Conservation (phyloP, 2,329 filamentous ascomycete species). For the Fusarium tuaranense region DNA sequence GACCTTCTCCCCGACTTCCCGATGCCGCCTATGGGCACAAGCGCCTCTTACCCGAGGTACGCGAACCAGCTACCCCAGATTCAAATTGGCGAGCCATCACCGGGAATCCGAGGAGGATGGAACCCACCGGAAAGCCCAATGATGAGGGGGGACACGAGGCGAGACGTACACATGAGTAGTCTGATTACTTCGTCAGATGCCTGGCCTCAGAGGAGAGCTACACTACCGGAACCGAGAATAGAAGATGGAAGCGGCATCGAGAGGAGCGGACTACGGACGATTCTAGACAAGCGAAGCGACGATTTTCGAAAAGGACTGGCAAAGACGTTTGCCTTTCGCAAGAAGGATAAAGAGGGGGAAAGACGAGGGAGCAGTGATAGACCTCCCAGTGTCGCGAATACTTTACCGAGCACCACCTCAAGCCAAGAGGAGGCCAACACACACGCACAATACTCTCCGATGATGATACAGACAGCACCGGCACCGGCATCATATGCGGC, state of each 20-base stretch:
- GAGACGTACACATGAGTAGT: slow-evolving; percentile 42
- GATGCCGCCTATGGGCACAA: slow-evolving; percentile 49
- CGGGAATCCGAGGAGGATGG: slow-evolving; percentile 16
- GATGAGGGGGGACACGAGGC: slow-evolving; percentile 35
- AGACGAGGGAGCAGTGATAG: slow-evolving; percentile 31
- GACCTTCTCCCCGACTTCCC: slow-evolving; percentile 55
- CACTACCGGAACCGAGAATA: slow-evolving; percentile 51
- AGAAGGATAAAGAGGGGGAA: slow-evolving; percentile 57
- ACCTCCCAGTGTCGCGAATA: slow-evolving; percentile 37
- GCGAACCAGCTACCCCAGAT: slow-evolving; percentile 44
- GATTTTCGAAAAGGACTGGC: slow-evolving; percentile 64
- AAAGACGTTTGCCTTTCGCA: slow-evolving; percentile 65
- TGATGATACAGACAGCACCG: slow-evolving; percentile 22
- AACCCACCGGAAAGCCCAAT: slow-evolving; percentile 8
- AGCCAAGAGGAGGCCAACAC: slow-evolving; percentile 20
- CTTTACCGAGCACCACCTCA: slow-evolving; percentile 26
- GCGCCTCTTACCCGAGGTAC: slow-evolving; percentile 57
- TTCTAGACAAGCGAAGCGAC: slow-evolving; percentile 68
- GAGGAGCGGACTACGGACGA: slow-evolving; percentile 64
- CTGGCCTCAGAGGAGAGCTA: slow-evolving; percentile 56
- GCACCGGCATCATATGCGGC: slow-evolving; percentile 28
- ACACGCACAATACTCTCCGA: slow-evolving; percentile 21
- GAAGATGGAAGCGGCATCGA: slow-evolving; percentile 67
- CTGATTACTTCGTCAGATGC: slow-evolving; percentile 49
- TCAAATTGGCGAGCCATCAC: slow-evolving; percentile 3